Conservation (phyloP, 2,329 filamentous ascomycete genomes). For the Microdochium trichocladiopsis region DNA sequence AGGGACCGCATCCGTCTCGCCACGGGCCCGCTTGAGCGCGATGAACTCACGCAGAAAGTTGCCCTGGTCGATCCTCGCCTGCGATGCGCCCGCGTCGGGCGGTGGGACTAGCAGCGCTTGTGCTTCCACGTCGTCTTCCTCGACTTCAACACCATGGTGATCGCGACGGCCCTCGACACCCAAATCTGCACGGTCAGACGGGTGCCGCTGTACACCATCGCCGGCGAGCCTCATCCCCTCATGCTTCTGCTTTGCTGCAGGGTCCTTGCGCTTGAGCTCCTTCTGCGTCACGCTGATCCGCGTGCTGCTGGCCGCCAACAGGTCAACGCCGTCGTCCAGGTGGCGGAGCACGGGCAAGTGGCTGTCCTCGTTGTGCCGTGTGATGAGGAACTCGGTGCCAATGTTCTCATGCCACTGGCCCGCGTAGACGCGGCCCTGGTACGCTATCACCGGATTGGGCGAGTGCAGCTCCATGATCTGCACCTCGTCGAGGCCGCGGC, state of each 20-base stretch:
- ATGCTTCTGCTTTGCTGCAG: constrained; percentile 4
- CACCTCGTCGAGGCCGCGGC: constrained; percentile 37
- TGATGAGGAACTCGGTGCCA: constrained; percentile 77
- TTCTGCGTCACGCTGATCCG: constrained; percentile 64
- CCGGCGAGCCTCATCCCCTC: constrained; percentile 1
- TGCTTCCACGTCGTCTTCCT: constrained; percentile 22
- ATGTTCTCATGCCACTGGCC: constrained; percentile 78
- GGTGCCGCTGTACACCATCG: constrained; percentile 14
- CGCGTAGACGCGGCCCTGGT: constrained; percentile 69
- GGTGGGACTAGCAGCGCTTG: constrained; percentile 33
- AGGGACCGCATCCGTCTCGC: constrained; percentile 60
- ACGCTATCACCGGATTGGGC: constrained; percentile 68
- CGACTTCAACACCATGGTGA: constrained; percentile 8
- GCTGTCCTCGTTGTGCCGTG: constrained; percentile 32
- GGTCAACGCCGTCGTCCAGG: constrained; percentile 54
- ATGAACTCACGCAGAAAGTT: constrained; percentile 60
- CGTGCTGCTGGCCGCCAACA: constrained; percentile 64
- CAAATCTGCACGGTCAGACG: background rate
- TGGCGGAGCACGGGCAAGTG: constrained; percentile 40
- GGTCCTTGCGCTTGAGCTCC: constrained; percentile 41
- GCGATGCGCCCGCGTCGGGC: constrained; percentile 38
- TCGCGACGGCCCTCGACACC: constrained; percentile 1
- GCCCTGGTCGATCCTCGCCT: constrained; percentile 28
- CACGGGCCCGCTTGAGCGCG: constrained; percentile 54
- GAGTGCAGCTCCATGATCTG: constrained; percentile 83